These are phyloP conservation scores for Alisma plantagoaquatica DNA, from an alignment of 106 monocot species.

Conservation along the genomic window DNA sequence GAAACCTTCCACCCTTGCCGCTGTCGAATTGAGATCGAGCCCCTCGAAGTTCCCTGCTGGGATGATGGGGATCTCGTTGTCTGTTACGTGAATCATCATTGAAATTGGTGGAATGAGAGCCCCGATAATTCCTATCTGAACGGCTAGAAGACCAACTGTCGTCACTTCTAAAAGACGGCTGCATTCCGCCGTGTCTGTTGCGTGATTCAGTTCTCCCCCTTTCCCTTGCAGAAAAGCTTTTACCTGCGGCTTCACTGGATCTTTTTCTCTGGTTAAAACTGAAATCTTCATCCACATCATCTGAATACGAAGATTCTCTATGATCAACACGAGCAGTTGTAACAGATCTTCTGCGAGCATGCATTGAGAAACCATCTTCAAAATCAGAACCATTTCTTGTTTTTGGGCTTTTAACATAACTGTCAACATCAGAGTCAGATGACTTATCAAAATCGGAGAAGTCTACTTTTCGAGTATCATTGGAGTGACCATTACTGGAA, in stretches of 20 bases:
- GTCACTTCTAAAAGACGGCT: slow-evolving; percentile 16
- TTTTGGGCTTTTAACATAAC: slow-evolving; percentile 7
- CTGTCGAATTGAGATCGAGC: neutral
- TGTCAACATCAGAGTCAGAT: slow-evolving; percentile 36
- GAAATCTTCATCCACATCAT: slow-evolving; percentile 20
- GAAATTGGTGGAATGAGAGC: neutral
- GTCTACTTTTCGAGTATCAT: slow-evolving; percentile 25
- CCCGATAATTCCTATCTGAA: slow-evolving; percentile 10
- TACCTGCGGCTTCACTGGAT: slow-evolving; percentile 1
- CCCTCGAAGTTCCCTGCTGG: neutral
- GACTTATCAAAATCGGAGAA: slow-evolving; percentile 48
- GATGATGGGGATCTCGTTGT: neutral
- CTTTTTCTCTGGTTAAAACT: slow-evolving; percentile 12
- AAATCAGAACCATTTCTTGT: slow-evolving; percentile 9
- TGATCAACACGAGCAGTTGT: slow-evolving; percentile 17
- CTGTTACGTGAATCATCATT: slow-evolving; percentile 7
- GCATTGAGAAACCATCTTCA: slow-evolving; percentile 13
- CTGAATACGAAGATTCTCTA: slow-evolving; percentile 23
- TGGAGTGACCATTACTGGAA: slow-evolving; percentile 8
- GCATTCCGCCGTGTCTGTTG: slow-evolving; percentile 8
- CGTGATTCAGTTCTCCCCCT: no score
- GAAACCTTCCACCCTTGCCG: no score
- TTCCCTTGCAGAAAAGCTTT: slow-evolving; percentile 1
- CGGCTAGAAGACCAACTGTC: slow-evolving; percentile 16
- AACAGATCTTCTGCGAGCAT: slow-evolving; percentile 24